A percentile compares a stretch with the other conserved stretches of the same genome.
These are phyloP conservation scores for Exidia glandulosa DNA, from an alignment of 768 basidiomycete species.

Conservation along the genomic window DNA sequence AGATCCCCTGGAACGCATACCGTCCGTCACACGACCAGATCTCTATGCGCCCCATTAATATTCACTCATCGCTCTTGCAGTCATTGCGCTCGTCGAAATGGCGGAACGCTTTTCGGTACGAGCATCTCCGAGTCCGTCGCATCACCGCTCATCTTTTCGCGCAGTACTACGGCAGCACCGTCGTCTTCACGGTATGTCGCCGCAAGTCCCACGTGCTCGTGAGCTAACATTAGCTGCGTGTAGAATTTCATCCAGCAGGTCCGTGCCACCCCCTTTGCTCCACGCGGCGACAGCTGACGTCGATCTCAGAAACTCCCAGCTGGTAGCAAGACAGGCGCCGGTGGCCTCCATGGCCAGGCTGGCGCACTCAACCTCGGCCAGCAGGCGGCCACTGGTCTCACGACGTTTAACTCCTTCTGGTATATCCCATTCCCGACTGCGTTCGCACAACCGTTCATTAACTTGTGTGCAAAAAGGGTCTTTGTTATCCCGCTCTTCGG, in stretches of 20 bases:
- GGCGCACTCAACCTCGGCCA: constrained; percentile 18
- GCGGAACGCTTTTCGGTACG: constrained; percentile 19
- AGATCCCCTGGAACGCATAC: constrained; percentile 23
- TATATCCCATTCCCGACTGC: constrained; percentile 1
- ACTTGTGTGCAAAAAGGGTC: constrained; percentile 19
- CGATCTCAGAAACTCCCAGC: constrained; percentile 27
- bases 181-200: constrained; percentile 9
- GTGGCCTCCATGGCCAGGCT: constrained; percentile 15
- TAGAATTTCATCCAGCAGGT: constrained; percentile 19
- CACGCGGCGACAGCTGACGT: background rate
- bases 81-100: constrained; percentile 17
- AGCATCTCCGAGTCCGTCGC: background rate
- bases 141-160: background rate
- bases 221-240: background rate
- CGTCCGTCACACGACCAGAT: constrained; percentile 3
- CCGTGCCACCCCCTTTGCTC: background rate
- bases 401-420: constrained; percentile 17
- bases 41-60: background rate
- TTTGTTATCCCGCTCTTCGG: constrained; percentile 58
- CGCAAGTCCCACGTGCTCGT: background rate
- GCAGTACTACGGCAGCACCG: constrained; percentile 11
- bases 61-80: constrained; percentile 1
- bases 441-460: constrained; percentile 11
- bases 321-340: constrained; percentile 18
- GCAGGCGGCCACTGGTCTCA: constrained; percentile 16